A percentile compares a stretch with the other conserved stretches of the same genome.
phyloP scores from a whole-genome alignment of 1,139 yeast genomes.

The Blastobotrys illinoisensis region DNA sequence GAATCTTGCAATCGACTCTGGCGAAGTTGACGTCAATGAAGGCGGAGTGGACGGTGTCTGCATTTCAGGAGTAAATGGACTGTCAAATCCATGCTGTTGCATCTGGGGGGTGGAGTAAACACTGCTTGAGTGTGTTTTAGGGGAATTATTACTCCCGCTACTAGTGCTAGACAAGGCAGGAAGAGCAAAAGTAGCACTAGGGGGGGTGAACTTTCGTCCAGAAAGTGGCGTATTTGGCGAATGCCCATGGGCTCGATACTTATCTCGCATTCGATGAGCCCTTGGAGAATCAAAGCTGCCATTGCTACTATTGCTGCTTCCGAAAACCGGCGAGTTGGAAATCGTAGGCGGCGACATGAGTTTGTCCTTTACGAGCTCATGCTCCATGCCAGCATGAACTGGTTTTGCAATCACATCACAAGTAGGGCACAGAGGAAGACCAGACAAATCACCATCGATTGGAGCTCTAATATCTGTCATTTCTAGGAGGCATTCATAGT shows the following conservation, averaged over 20 bases:
- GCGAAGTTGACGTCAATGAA: neutral
- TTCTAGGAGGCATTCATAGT: conserved; percentile 23
- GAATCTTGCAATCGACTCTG: neutral
- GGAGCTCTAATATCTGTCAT: conserved; percentile 16
- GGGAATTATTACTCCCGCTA: neutral
- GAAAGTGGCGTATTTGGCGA: neutral
- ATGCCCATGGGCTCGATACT: neutral
- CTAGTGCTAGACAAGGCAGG: neutral
- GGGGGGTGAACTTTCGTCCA: neutral
- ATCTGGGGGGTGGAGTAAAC: neutral
- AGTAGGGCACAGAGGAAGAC: conserved; percentile 25
- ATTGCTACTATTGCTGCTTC: neutral
- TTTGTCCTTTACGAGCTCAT: conserved; percentile 21
- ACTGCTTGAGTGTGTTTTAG: neutral
- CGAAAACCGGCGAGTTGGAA: neutral
- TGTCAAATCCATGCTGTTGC: neutral
- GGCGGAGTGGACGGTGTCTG: neutral
- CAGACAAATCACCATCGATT: conserved; percentile 12
- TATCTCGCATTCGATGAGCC: neutral
- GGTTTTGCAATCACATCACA: conserved; percentile 25
- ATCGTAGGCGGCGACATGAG: conserved; percentile 7
- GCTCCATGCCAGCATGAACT: conserved; percentile 15
- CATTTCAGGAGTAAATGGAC: neutral
- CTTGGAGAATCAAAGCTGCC: neutral
- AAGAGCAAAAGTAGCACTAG: neutral